Evolutionary conservation across 2,329 filamentous ascomycete genomes (phyloP).

Genomic region (Raffaelea arxii): DNA sequence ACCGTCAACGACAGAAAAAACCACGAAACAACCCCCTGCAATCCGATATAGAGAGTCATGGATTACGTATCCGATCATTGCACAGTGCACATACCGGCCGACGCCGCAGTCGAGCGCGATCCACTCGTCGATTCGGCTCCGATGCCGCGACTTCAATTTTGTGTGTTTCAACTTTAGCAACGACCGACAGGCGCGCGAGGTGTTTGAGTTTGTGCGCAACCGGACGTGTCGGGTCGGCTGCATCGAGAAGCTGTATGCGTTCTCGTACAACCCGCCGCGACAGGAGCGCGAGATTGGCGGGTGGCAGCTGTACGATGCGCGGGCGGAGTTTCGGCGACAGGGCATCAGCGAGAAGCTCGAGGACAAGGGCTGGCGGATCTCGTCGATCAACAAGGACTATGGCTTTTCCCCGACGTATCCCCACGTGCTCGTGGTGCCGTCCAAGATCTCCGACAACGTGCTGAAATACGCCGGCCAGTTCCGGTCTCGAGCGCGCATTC

Average conservation of each 20-base stretch:
- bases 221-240: slow-evolving; percentile 74
- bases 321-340: slow-evolving; percentile 76
- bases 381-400: slow-evolving; percentile 83
- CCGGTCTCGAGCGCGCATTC: slow-evolving; percentile 80
- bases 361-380: slow-evolving; percentile 79
- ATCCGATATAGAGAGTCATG: slow-evolving; percentile 57
- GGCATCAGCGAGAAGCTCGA: slow-evolving; percentile 75
- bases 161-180: slow-evolving; percentile 80
- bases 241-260: slow-evolving; percentile 86
- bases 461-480: slow-evolving; percentile 88
- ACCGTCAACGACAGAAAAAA: slow-evolving; percentile 1
- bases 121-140: slow-evolving; percentile 72
- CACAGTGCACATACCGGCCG: slow-evolving; percentile 67
- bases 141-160: slow-evolving; percentile 89
- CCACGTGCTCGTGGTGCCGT: slow-evolving; percentile 71
- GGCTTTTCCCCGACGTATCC: slow-evolving; percentile 90
- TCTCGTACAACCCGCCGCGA: slow-evolving; percentile 67
- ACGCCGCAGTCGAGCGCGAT: slow-evolving; percentile 59
- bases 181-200: slow-evolving; percentile 66
- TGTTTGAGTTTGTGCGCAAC: slow-evolving; percentile 75
- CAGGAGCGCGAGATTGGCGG: slow-evolving; percentile 67
- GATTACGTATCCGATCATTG: slow-evolving; percentile 91
- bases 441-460: slow-evolving; percentile 89
- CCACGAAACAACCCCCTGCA: slow-evolving; percentile 9
- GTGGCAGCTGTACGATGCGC: slow-evolving; percentile 78